Evolutionary conservation across 2,329 filamentous ascomycete genomes (phyloP).

Genomic region (Plenodomus tracheiphilus): DNA sequence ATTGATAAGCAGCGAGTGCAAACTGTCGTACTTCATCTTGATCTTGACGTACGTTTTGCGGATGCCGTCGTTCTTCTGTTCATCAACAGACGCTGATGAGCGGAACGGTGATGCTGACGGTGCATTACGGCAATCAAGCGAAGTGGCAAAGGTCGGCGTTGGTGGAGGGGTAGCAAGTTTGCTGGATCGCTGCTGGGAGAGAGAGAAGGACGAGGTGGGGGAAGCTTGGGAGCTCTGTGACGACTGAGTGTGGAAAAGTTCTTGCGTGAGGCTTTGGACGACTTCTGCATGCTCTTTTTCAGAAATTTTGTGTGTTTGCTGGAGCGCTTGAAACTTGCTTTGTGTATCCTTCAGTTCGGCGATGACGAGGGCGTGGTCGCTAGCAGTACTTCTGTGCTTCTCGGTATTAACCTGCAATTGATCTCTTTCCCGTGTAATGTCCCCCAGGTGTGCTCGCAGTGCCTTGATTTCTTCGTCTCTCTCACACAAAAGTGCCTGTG

Average conservation of each 20-base stretch:
- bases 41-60: constrained; percentile 21
- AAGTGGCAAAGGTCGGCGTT: background rate
- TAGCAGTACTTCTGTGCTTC: background rate
- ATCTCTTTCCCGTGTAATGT: background rate
- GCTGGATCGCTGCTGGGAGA: background rate
- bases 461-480: background rate
- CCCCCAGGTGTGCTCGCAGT: background rate
- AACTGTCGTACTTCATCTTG: constrained; percentile 21
- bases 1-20: constrained; percentile 11
- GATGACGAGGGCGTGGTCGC: background rate
- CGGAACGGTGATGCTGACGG: background rate
- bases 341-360: background rate
- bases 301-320: background rate
- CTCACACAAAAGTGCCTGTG: background rate
- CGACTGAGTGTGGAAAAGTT: background rate
- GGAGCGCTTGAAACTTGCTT: background rate
- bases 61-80: constrained; percentile 22
- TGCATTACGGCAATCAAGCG: background rate
- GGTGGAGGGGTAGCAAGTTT: background rate
- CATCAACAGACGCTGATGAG: constrained; percentile 2
- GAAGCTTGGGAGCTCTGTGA: background rate
- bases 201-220: background rate
- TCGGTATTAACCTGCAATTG: background rate
- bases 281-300: background rate
- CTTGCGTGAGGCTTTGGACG: background rate